Conservation (phyloP, 1,284 basidiomycete species). For the Pseudozyma sp. region DNA sequence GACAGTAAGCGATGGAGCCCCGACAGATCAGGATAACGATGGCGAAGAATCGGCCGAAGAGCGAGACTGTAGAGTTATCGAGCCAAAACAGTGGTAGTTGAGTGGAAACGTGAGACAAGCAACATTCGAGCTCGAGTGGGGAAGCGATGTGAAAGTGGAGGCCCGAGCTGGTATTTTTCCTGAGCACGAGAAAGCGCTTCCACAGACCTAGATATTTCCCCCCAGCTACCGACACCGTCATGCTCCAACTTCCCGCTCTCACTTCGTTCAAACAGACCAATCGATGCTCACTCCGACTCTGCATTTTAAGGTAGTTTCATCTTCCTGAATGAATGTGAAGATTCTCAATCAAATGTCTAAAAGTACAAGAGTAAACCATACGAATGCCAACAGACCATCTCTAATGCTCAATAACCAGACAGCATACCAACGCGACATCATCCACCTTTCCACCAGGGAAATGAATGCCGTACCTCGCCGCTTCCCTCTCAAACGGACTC, state of each 20-base stretch:
- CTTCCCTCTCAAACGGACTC: conserved; percentile 71
- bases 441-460: conserved; percentile 71
- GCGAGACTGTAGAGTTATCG: neutral
- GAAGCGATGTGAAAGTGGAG: conserved; percentile 10
- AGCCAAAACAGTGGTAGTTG: neutral
- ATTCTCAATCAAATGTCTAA: conserved; percentile 2
- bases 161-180: neutral
- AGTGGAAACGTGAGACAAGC: conserved; percentile 1
- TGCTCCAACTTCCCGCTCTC: no score
- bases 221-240: no score
- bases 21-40: no score
- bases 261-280: no score
- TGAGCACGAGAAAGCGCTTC: no score
- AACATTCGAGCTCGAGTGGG: neutral
- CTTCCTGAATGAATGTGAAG: no score
- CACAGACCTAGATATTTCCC: no score
- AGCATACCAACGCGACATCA: conserved; percentile 72
- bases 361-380: conserved; percentile 5
- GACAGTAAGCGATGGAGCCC: neutral
- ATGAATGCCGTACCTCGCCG: conserved; percentile 61
- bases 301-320: no score
- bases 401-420: conserved; percentile 70
- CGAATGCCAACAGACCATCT: neutral
- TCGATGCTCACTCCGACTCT: no score
- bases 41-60: no score